A percentile compares a stretch with the other conserved stretches of the same genome.
Evolutionary conservation across 2,329 filamentous ascomycete species (phyloP).

Genomic region (Verticillium zaregamsianum): DNA sequence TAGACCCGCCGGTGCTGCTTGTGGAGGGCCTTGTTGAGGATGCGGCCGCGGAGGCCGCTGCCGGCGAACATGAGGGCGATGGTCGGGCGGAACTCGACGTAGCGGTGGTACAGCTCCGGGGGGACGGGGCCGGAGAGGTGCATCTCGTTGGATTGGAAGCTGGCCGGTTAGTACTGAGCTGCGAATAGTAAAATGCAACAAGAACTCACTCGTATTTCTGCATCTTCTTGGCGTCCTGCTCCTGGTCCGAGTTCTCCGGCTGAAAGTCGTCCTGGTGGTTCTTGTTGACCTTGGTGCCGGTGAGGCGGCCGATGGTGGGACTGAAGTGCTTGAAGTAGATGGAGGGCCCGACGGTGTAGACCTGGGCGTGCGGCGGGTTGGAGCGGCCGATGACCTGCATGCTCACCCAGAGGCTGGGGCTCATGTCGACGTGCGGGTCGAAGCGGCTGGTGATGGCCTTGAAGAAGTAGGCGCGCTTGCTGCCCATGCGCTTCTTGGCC

Average conservation of each 20-base stretch:
- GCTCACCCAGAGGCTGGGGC: slow-evolving; percentile 67
- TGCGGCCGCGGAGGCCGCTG: slow-evolving; percentile 69
- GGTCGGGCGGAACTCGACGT: slow-evolving; percentile 87
- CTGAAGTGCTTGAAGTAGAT: slow-evolving; percentile 82
- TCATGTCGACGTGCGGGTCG: slow-evolving; percentile 58
- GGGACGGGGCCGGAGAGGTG: slow-evolving; percentile 84
- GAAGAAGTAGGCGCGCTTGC: slow-evolving; percentile 79
- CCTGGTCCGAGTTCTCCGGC: slow-evolving; percentile 20
- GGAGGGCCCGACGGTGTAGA: slow-evolving; percentile 76
- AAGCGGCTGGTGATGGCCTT: slow-evolving; percentile 65
- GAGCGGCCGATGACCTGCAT: slow-evolving; percentile 76
- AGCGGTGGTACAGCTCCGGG: slow-evolving; percentile 78
- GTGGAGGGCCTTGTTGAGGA: slow-evolving; percentile 81
- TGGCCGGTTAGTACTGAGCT: slow-evolving; percentile 24
- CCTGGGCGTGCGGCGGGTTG: slow-evolving; percentile 60
- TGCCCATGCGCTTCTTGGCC: slow-evolving; percentile 79
- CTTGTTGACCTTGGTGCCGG: slow-evolving; percentile 65
- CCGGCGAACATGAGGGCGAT: slow-evolving; percentile 85
- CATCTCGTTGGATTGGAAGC: slow-evolving; percentile 90
- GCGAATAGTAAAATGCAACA: no score
- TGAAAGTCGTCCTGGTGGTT: slow-evolving; percentile 46
- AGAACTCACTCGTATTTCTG: slow-evolving; percentile 70
- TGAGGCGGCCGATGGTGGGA: slow-evolving; percentile 79
- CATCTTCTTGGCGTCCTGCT: slow-evolving; percentile 46
- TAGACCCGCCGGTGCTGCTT: slow-evolving; percentile 88